phyloP scores from a whole-genome alignment of 192 early-diverging fungal species.

The Coemansia sp. region DNA sequence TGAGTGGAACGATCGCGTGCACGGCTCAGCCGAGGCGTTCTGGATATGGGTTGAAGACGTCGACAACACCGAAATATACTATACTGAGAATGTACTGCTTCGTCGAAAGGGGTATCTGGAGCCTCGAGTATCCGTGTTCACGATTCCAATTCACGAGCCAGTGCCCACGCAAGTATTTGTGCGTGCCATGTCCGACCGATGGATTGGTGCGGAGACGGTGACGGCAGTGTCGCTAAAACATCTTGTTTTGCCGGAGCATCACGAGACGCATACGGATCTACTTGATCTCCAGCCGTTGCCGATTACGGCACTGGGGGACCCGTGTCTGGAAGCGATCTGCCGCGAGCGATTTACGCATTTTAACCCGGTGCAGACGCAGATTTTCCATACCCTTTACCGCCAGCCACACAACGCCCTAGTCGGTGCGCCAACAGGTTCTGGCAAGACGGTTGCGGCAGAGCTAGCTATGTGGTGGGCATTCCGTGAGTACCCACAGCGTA shows the following conservation, averaged over 20 bases:
- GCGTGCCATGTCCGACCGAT: conserved; percentile 90
- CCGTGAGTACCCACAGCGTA: conserved; percentile 70
- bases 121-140: conserved; percentile 74
- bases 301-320: conserved; percentile 76
- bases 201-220: conserved; percentile 88
- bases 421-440: conserved; percentile 96
- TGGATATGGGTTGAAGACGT: conserved; percentile 96
- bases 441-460: conserved; percentile 96
- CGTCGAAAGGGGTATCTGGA: conserved; percentile 66
- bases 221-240: conserved; percentile 88
- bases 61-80: conserved; percentile 84
- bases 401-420: conserved; percentile 82
- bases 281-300: conserved; percentile 92
- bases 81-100: conserved; percentile 89
- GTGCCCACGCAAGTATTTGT: conserved; percentile 89
- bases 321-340: conserved; percentile 84
- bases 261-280: conserved; percentile 87
- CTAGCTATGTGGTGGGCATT: conserved; percentile 94
- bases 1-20: conserved; percentile 90
- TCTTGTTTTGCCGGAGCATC: conserved; percentile 81
- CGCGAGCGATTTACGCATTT: conserved; percentile 85
- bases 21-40: conserved; percentile 88
- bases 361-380: conserved; percentile 98
- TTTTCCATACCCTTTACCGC: conserved; percentile 95
- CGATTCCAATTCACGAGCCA: conserved; percentile 89